Evolutionary conservation across 2,329 filamentous ascomycete species (phyloP), one percentile per base, ranked within the genome.

Genomic region (Xylaria polymorpha): DNA sequence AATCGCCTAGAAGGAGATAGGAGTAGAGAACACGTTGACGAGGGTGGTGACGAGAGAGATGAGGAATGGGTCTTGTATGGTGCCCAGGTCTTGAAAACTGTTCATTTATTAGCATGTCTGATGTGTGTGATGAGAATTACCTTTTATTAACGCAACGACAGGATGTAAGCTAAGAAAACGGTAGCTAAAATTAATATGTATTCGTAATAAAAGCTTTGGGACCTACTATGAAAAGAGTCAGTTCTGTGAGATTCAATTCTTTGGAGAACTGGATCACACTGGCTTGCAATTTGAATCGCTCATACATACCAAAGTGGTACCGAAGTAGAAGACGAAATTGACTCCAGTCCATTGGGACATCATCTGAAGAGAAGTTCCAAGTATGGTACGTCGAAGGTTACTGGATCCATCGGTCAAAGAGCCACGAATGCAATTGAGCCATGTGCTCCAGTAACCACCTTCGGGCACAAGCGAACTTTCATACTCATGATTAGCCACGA

Each of bases 401-500:
- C 89, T 89, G 73, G 90, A 90, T 71, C 85, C 83, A 66, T 86
- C 85, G 70, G 76, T 83, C 72, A 94, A 84, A 74, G 89, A 87
- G 73, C 92, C 88, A 70, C 78, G 87, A 81, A 92, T 89, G 85
- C 88, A 90, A 78, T 86, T 87, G 74, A 83, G 80, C 94, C 94
- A 97, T 77, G 85, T 87, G 74, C 83, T 83, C 79, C 90, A 84
- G 85, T 90, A 93, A 75, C 87, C 86, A 73, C 84, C 84, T 73
- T 85, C 81, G 71, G 91, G 91, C 68, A 92, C 90, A 68, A 91
- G 83, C 59, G 87, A 83, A 75, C 90, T 85, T 85, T 97, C 94
- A 79, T 95, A 94, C 82, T 93, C 92, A 81, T 95, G 88, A 85
- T 97, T 97, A 84, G 93, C 94, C 68, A 96, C 86, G 73, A 97